These are phyloP conservation scores for Pseudotsuga menziesii DNA, from an alignment of 75 land plant species.

Conservation along the genomic window DNA sequence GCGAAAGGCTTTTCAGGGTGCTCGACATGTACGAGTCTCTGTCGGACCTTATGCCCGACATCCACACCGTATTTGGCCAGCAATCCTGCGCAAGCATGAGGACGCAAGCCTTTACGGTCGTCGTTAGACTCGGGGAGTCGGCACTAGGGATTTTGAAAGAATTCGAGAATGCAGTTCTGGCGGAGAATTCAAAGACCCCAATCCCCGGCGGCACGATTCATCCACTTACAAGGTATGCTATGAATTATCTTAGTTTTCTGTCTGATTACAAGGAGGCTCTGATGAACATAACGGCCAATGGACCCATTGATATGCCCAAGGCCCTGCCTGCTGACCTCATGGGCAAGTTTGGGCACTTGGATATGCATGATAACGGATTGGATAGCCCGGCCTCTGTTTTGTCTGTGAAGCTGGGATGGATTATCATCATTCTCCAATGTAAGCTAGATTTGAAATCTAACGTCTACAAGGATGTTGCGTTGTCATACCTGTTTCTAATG, in stretches of 20 bases:
- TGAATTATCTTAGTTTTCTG: slow-evolving; percentile 75
- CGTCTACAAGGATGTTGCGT: slow-evolving; percentile 39
- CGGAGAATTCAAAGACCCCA: slow-evolving; percentile 54
- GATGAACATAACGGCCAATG: background rate
- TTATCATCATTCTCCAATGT: slow-evolving; percentile 49
- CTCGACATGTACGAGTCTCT: slow-evolving; percentile 76
- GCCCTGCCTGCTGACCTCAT: no score
- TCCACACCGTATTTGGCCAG: slow-evolving; percentile 34
- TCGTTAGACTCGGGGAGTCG: slow-evolving; percentile 52
- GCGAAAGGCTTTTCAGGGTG: slow-evolving; percentile 71
- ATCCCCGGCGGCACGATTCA: slow-evolving; percentile 71
- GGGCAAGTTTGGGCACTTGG: no score
- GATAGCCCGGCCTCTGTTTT: slow-evolving; percentile 16
- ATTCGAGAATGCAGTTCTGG: slow-evolving; percentile 60
- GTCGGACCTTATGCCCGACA: slow-evolving; percentile 41
- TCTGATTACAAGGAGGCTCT: slow-evolving; percentile 60
- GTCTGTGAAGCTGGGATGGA: slow-evolving; percentile 50
- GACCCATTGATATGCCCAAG: no score
- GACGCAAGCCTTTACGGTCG: slow-evolving; percentile 39
- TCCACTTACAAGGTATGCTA: slow-evolving; percentile 75
- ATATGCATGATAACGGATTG: no score
- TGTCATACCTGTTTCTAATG: slow-evolving; percentile 60
- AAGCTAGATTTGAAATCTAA: slow-evolving; percentile 57
- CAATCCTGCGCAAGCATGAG: slow-evolving; percentile 23
- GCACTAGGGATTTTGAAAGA: slow-evolving; percentile 56